Evolutionary conservation across 2,329 filamentous ascomycete species (phyloP), one percentile per base, ranked within the genome.

Genomic region (Xylariaceae sp.): DNA sequence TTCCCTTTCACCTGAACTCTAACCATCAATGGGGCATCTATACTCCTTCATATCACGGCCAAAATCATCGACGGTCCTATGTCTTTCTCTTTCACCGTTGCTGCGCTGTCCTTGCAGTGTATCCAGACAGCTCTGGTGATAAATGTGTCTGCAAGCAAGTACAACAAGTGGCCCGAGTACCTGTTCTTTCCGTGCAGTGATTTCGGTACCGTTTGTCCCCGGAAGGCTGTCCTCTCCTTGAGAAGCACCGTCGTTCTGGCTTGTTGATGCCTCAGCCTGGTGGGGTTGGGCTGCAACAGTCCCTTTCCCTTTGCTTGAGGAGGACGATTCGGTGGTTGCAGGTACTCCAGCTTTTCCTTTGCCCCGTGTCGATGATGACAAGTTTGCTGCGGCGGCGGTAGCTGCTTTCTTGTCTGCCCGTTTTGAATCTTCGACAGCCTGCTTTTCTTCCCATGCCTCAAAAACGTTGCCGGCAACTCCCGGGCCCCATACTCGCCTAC

Each of bases 401-500:
- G 37, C 33, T 3, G 68, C 66, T 56, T 72, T 73, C 51, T 61
- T 66, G 47, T 71, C 70, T 52, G 64, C 68, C 57, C 72, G 70
- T 47, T 66, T 72, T 54, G 59, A 59, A 12, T 73, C 69, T 42
- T 80, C 76, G 1, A 65, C 56, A 2, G 67, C 67, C 54, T 79
- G 74, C 54, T 72, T 79, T 44, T 77, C 75, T 64, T 93, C 83
- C 90, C 89, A 97, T 1, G 83, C 83, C 40, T 87, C 83, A 73
- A 89, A 95, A 1, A 95, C 77, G 29, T 82, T 77, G 0, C 80
- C 77, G 0, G 87, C 85, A 0, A 89, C 84, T 0, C 90, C 91
- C 0, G 91, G 89, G 0, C 93, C 94, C 92, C 93, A 98, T 2
- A 90, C 79, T 6, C 91, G 76, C 38, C 79, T 79, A 38, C 84